Conservation (phyloP, 257 asterid species). For the Rauvolfia tetraphylla region DNA sequence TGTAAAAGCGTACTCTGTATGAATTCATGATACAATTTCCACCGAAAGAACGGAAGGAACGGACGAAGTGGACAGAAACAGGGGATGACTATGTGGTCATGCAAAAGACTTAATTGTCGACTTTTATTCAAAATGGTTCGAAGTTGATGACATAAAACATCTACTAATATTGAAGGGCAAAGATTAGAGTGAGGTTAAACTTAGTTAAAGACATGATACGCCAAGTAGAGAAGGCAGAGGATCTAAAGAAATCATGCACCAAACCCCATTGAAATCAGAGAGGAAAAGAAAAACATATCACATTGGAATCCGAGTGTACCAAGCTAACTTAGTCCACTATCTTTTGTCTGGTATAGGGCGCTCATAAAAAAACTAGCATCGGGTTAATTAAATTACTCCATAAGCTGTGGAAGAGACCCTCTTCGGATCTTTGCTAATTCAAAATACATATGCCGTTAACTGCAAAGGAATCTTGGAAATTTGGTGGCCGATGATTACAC, state of each 20-base stretch:
- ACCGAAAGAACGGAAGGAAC: neutral
- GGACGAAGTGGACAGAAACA: neutral
- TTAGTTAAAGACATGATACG: neutral
- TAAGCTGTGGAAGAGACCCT: conserved; percentile 38
- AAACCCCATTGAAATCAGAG: conserved; percentile 34
- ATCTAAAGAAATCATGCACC: conserved; percentile 38
- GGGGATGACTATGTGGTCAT: neutral
- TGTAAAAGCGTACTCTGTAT: too few relatives aligned
- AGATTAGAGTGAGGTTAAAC: neutral
- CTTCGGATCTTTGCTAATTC: neutral
- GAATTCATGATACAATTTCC: neutral
- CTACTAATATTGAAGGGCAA: too few relatives aligned
- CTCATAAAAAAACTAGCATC: conserved; percentile 13
- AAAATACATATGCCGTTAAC: conserved; percentile 28
- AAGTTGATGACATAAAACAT: neutral
- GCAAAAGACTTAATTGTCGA: too few relatives aligned
- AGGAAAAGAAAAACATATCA: conserved; percentile 26
- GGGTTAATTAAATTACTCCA: conserved; percentile 28
- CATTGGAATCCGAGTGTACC: conserved; percentile 30
- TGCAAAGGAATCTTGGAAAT: conserved; percentile 31
- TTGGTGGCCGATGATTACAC: conserved; percentile 12
- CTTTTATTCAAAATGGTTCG: neutral
- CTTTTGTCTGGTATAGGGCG: conserved; percentile 12
- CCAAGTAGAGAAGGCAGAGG: conserved; percentile 14
- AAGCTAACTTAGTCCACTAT: conserved; percentile 26